These are phyloP conservation scores for Cutaneotrichosporon dermatis DNA, from an alignment of 1,284 basidiomycete genomes.

Conservation along the genomic window DNA sequence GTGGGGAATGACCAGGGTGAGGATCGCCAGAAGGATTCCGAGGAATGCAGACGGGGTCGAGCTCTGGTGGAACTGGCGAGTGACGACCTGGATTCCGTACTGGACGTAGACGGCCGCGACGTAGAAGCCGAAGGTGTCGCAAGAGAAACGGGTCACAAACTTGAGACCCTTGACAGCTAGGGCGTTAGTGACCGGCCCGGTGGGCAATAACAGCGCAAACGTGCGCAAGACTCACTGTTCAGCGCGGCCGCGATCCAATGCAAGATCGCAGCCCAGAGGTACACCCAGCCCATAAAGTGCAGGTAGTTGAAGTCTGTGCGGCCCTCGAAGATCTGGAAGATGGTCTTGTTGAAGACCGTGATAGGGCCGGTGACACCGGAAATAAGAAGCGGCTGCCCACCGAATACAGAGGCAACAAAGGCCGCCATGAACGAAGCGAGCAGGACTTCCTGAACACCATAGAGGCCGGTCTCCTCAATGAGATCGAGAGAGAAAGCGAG, in stretches of 20 bases:
- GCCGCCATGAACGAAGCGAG: conserved; percentile 71
- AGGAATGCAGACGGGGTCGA: conserved; percentile 60
- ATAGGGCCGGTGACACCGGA: conserved; percentile 93
- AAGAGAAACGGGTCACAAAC: conserved; percentile 85
- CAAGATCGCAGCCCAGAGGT: conserved; percentile 87
- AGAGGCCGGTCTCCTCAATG: conserved; percentile 80
- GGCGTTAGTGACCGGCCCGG: too few species aligned
- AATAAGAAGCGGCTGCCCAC: conserved; percentile 86
- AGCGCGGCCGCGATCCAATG: conserved; percentile 82
- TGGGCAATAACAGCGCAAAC: too few species aligned
- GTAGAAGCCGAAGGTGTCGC: conserved; percentile 87
- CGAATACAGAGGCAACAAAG: conserved; percentile 83
- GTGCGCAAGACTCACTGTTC: conserved; percentile 60
- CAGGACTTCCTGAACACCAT: conserved; percentile 81
- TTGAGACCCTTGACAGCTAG: conserved; percentile 73
- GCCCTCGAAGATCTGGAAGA: conserved; percentile 67
- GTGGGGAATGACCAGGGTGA: conserved; percentile 70
- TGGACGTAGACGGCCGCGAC: conserved; percentile 68
- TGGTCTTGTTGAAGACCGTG: conserved; percentile 86
- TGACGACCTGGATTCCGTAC: conserved; percentile 78
- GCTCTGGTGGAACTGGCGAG: conserved; percentile 61
- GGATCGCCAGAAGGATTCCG: conserved; percentile 63
- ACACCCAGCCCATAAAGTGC: conserved; percentile 86
- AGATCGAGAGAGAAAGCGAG: conserved; percentile 90
- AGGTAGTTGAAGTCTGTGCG: conserved; percentile 57